A percentile compares a stretch with the other conserved stretches of the same genome.
Evolutionary conservation across 768 basidiomycete species (phyloP).

Genomic region (Phaffia australis): DNA sequence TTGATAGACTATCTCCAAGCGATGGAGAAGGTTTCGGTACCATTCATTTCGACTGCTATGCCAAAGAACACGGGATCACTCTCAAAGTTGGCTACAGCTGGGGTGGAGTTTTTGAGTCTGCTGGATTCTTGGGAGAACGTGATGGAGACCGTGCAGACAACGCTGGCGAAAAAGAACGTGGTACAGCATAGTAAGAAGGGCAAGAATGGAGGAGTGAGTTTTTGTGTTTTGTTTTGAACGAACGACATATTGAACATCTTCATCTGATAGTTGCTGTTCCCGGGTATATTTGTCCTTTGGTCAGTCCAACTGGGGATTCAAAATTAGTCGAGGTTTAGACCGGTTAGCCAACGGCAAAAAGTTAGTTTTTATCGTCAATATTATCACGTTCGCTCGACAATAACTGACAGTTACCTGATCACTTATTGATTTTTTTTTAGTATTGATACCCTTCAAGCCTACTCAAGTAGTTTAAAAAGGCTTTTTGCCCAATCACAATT

Average conservation of each 20-base stretch:
- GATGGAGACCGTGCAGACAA: conserved; percentile 53
- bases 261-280: not conserved
- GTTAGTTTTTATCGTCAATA: not conserved
- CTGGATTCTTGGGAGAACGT: conserved; percentile 69
- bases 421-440: not conserved
- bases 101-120: conserved; percentile 51
- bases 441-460: not conserved
- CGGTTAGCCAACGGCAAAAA: not conserved
- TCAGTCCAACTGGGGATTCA: not conserved
- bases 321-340: not conserved
- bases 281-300: not conserved
- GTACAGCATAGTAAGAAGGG: conserved; percentile 3
- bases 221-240: not conserved
- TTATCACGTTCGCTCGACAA: too few relatives aligned
- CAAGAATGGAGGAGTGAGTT: conserved; percentile 1
- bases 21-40: conserved; percentile 60
- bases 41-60: conserved; percentile 60
- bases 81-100: conserved; percentile 27
- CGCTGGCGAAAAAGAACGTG: conserved; percentile 8
- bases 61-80: conserved; percentile 65
- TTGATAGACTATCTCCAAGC: conserved; percentile 69
- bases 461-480: not conserved
- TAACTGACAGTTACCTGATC: too few relatives aligned
- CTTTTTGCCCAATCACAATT: conserved; percentile 8
- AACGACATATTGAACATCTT: not conserved